phyloP scores from a whole-genome alignment of 441 rosid genomes.

The Biscutella laevigata region DNA sequence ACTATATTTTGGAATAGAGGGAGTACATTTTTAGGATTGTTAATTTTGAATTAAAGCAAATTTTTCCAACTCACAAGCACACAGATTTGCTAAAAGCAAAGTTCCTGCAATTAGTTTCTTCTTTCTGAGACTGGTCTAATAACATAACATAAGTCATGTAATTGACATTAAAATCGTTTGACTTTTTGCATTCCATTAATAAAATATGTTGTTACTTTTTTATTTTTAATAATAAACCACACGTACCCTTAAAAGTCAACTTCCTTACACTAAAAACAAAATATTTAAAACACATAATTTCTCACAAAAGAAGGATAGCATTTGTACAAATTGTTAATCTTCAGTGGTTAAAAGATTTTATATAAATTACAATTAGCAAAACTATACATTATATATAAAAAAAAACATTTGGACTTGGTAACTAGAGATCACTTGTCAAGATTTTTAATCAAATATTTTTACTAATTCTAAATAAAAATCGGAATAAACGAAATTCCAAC shows the following conservation, averaged over 20 bases:
- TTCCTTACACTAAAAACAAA: background rate
- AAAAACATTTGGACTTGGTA: no score
- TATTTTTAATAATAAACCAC: conserved; percentile 3
- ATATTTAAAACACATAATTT: no score
- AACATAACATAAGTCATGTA: conserved; percentile 10
- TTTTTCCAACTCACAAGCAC: conserved; percentile 11
- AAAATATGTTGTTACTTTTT: conserved; percentile 7
- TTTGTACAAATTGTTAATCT: no score
- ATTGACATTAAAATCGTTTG: conserved; percentile 8
- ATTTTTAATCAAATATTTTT: background rate
- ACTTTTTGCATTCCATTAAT: conserved; percentile 18
- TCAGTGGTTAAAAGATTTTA: no score
- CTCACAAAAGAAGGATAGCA: no score
- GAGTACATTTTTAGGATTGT: background rate
- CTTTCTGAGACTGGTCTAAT: conserved; percentile 13
- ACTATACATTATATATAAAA: background rate
- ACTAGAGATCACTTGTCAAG: background rate
- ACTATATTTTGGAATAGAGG: no score
- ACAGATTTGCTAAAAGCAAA: conserved; percentile 3
- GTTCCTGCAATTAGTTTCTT: conserved; percentile 12
- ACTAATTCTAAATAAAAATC: conserved; percentile 13
- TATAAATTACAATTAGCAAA: background rate
- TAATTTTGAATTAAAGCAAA: background rate
- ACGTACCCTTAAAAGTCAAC: conserved; percentile 19
- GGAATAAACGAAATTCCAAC: conserved; percentile 13